Evolutionary conservation across 495 filamentous ascomycete species (phyloP).

Genomic region (Penicillium chermesinum): DNA sequence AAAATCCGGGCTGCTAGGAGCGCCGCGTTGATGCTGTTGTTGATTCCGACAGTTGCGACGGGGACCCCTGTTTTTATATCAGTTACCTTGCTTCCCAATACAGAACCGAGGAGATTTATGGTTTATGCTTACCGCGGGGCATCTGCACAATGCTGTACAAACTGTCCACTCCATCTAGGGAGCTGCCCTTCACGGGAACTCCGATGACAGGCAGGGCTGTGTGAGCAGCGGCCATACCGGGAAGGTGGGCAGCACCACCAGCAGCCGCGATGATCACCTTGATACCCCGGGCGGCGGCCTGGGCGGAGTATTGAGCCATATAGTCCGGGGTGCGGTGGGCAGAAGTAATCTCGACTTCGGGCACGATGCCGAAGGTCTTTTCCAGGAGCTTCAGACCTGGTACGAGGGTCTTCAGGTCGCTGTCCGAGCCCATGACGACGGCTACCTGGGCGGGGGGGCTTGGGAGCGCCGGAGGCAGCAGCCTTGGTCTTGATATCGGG

Average conservation of each 20-base stretch:
- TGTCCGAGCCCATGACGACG: slow-evolving; percentile 94
- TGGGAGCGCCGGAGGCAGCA: slow-evolving; percentile 24
- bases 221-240: slow-evolving; percentile 84
- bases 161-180: slow-evolving; percentile 84
- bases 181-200: slow-evolving; percentile 81
- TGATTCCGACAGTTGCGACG: slow-evolving; percentile 85
- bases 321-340: slow-evolving; percentile 84
- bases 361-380: slow-evolving; percentile 66
- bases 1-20: slow-evolving; percentile 83
- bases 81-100: too few relatives aligned
- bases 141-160: slow-evolving; percentile 90
- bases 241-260: slow-evolving; percentile 86
- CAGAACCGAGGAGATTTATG: too few relatives aligned
- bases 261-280: slow-evolving; percentile 94
- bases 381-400: slow-evolving; percentile 72
- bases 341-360: slow-evolving; percentile 78
- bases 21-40: slow-evolving; percentile 90
- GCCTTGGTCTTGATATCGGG: slow-evolving; percentile 41
- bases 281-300: slow-evolving; percentile 63
- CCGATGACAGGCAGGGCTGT: slow-evolving; percentile 91
- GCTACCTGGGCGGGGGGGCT: slow-evolving; percentile 60
- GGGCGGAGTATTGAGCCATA: slow-evolving; percentile 72
- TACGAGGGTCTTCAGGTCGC: slow-evolving; percentile 74
- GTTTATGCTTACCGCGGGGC: slow-evolving; percentile 55
- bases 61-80: slow-evolving; percentile 58